Percentiles rank a stretch among this genome's conserved stretches.
phyloP scores from a whole-genome alignment of 768 basidiomycete species.

The Suillus discolor region DNA sequence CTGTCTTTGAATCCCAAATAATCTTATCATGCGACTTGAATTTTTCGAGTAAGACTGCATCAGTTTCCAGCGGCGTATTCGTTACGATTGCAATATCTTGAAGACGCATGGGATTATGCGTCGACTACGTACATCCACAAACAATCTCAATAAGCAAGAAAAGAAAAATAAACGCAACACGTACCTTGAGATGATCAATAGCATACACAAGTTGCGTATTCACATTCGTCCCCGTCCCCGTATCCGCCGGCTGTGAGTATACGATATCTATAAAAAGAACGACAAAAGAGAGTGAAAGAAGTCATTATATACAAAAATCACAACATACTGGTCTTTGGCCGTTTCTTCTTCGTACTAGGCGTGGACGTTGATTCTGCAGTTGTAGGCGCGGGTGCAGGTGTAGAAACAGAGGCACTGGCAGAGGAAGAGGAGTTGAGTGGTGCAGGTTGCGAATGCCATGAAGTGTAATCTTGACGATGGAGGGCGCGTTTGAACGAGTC shows the following conservation, averaged over 20 bases:
- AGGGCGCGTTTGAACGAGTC: constrained; percentile 70
- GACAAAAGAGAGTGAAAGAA: constrained; percentile 24
- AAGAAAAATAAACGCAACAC: background rate
- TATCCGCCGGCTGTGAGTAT: constrained; percentile 88
- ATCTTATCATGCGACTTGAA: constrained; percentile 84
- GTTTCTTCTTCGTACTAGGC: constrained; percentile 46
- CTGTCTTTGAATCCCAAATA: constrained; percentile 78
- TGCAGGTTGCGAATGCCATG: constrained; percentile 73
- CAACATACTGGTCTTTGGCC: constrained; percentile 63
- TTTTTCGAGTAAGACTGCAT: constrained; percentile 71
- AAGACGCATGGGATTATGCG: constrained; percentile 80
- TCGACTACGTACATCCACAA: constrained; percentile 25
- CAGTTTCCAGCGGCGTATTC: constrained; percentile 74
- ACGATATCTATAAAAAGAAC: constrained; percentile 61
- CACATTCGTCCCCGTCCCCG: constrained; percentile 76
- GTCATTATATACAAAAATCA: background rate
- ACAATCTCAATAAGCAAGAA: background rate
- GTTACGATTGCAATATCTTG: constrained; percentile 87
- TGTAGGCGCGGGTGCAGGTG: constrained; percentile 32
- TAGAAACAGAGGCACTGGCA: background rate
- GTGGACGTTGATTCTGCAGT: constrained; percentile 19
- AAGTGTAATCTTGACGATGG: constrained; percentile 65
- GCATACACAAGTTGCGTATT: constrained; percentile 89
- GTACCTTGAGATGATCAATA: constrained; percentile 78
- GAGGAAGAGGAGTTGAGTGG: constrained; percentile 31